Conservation (phyloP, 129 eudicot genomes). For the Flaveria sonorensis region DNA sequence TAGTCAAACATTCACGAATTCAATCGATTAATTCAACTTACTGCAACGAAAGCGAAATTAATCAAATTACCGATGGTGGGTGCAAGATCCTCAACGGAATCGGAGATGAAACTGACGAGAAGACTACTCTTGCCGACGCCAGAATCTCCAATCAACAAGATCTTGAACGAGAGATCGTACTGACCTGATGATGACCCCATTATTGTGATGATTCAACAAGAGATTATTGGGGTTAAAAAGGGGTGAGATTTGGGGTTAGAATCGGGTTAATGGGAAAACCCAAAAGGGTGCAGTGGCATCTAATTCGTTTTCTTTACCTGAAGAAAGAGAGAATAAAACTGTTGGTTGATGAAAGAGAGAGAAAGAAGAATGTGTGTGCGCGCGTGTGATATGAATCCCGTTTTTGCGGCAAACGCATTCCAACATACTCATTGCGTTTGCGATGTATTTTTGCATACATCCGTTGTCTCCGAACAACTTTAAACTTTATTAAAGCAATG, state of each 20-base stretch:
- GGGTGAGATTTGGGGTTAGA: slow-evolving; percentile 11
- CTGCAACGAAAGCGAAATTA: neutral
- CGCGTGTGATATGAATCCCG: slow-evolving; percentile 15
- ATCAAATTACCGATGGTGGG: slow-evolving; percentile 74
- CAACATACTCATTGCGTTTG: slow-evolving; percentile 29
- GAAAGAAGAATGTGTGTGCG: neutral
- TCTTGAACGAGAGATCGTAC: slow-evolving; percentile 89
- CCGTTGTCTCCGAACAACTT: slow-evolving; percentile 4
- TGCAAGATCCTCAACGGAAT: slow-evolving; percentile 60
- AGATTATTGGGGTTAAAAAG: slow-evolving; percentile 7
- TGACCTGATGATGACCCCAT: slow-evolving; percentile 71
- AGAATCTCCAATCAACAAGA: slow-evolving; percentile 93
- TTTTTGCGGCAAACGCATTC: slow-evolving; percentile 37
- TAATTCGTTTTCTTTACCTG: slow-evolving; percentile 29
- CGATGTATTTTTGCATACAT: slow-evolving; percentile 1
- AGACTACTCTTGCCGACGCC: slow-evolving; percentile 98
- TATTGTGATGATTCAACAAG: neutral
- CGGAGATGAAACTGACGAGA: slow-evolving; percentile 78
- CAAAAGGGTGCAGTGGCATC: slow-evolving; percentile 26
- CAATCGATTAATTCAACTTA: neutral
- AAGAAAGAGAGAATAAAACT: slow-evolving; percentile 36
- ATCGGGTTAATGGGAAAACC: neutral
- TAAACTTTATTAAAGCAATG: neutral
- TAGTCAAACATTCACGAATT: neutral
- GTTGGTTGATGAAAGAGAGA: slow-evolving; percentile 29